Evolutionary conservation across 1,284 basidiomycete species (phyloP).

Genomic region (Pseudozyma flocculosa): DNA sequence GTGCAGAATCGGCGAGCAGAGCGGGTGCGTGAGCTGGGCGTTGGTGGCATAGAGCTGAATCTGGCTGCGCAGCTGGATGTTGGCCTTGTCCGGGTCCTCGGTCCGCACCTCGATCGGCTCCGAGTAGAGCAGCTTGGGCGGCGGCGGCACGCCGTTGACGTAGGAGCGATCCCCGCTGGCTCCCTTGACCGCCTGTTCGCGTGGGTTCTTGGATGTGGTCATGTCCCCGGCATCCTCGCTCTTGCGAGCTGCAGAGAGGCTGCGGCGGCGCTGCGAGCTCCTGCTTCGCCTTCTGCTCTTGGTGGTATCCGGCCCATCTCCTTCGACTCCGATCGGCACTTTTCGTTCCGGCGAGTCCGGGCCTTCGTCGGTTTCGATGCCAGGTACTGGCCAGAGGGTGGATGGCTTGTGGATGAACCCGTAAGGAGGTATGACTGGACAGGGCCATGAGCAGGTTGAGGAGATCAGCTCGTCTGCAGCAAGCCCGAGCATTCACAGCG

Average conservation of each 20-base stretch:
- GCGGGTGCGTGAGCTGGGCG: constrained; percentile 76
- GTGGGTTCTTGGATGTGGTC: neutral
- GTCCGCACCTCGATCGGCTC: constrained; percentile 32
- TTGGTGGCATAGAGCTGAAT: constrained; percentile 89
- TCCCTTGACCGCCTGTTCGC: neutral
- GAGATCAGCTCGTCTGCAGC: no score
- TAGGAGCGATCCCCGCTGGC: no score
- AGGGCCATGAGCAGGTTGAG: neutral
- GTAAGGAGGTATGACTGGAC: constrained; percentile 64
- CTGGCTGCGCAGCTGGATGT: constrained; percentile 61
- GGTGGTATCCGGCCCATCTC: constrained; percentile 3
- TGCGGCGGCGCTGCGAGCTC: no score
- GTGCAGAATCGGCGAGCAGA: constrained; percentile 73
- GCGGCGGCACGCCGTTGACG: constrained; percentile 14
- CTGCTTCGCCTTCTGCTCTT: constrained; percentile 5
- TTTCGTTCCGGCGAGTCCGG: constrained; percentile 9
- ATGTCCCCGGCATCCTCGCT: constrained; percentile 13
- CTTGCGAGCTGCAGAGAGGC: constrained; percentile 8
- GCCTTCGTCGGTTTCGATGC: constrained; percentile 2
- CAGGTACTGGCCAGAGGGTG: constrained; percentile 48
- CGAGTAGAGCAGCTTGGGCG: constrained; percentile 37
- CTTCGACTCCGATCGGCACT: constrained; percentile 20
- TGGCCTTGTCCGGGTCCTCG: constrained; percentile 10
- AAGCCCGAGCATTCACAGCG: no score
- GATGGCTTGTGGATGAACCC: constrained; percentile 56